Evolutionary conservation across 2,329 filamentous ascomycete species (phyloP), one percentile per base, ranked within the genome.

Genomic region (Alternaria arbusti): DNA sequence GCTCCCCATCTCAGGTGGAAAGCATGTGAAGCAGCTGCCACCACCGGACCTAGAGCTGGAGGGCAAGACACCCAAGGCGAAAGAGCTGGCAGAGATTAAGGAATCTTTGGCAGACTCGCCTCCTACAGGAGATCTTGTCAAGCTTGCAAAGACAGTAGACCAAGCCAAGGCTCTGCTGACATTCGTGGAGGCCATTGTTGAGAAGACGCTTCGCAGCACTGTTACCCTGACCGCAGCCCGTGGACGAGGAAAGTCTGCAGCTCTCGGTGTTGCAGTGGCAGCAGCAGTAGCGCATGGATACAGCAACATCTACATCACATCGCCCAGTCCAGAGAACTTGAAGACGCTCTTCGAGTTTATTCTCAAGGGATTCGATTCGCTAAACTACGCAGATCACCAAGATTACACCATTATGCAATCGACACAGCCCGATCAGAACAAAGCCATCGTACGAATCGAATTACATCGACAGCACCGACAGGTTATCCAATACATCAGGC

Each of bases 281-380:
- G 94, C 96, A 3, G 96, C 96, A 2, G 88, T 99, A 47, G 95
- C 96, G 1, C 92, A 98, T 77, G 96, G 96, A 25, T 99, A 99
- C 82, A 97, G 94, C 84, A 99, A 99, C 80, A 97, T 99, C 74
- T 99, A 99, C 82, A 97, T 99, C 78, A 99, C 96, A 2, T 98
- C 95, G 1, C 95, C 95, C 0, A 97, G 93, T 65, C 96, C 96
- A 0, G 96, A 99, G 82, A 99, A 99, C 82, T 86, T 99, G 86
- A 99, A 98, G 84, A 99, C 96, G 0, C 85, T 99, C 8, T 99
- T 99, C 78, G 94, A 99, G 75, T 99, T 99, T 74, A 88, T 99
- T 17, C 97, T 99, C 86, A 98, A 97, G 80, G 96, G 94, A 0
- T 99, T 99, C 74, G 96, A 99, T 78, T 92, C 94, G 11, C 86